A percentile compares a stretch with the other conserved stretches of the same genome.
phyloP scores from a whole-genome alignment of 2,329 filamentous ascomycete genomes.

The Alternaria conjuncta region DNA sequence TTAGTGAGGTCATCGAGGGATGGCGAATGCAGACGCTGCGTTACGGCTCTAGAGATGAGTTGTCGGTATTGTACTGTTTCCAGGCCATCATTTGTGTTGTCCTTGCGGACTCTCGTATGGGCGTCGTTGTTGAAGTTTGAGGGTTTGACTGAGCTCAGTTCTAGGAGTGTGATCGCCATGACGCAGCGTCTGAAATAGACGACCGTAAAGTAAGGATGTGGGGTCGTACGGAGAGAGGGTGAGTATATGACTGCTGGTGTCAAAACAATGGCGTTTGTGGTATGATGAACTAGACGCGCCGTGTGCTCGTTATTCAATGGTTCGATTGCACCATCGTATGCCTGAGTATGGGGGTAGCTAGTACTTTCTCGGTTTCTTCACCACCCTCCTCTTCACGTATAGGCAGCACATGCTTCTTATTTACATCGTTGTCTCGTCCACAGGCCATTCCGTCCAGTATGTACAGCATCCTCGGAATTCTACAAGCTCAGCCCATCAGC shows the following conservation, averaged over 20 bases:
- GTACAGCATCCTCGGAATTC: background rate
- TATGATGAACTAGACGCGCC: background rate
- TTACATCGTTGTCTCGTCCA: background rate
- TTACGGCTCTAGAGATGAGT: conserved; percentile 22
- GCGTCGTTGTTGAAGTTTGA: background rate
- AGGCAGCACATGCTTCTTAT: background rate
- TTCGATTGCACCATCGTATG: background rate
- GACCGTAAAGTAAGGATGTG: background rate
- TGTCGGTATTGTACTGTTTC: conserved; percentile 17
- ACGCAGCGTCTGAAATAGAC: no score
- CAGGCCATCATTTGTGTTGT: background rate
- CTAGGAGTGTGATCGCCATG: background rate
- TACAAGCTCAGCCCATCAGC: conserved; percentile 46
- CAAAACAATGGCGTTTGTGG: background rate
- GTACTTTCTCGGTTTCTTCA: background rate
- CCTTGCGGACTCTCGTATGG: background rate
- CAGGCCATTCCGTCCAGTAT: background rate
- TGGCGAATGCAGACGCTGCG: conserved; percentile 22
- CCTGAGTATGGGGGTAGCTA: background rate
- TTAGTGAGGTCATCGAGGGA: background rate
- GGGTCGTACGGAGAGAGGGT: background rate
- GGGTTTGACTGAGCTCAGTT: background rate
- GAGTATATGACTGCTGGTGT: background rate
- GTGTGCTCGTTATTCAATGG: conserved; percentile 2
- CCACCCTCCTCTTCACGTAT: background rate